A percentile compares a stretch with the other conserved stretches of the same genome.
Evolutionary conservation across 1,284 basidiomycete genomes (phyloP).

Genomic region (Boletus subluridellus): DNA sequence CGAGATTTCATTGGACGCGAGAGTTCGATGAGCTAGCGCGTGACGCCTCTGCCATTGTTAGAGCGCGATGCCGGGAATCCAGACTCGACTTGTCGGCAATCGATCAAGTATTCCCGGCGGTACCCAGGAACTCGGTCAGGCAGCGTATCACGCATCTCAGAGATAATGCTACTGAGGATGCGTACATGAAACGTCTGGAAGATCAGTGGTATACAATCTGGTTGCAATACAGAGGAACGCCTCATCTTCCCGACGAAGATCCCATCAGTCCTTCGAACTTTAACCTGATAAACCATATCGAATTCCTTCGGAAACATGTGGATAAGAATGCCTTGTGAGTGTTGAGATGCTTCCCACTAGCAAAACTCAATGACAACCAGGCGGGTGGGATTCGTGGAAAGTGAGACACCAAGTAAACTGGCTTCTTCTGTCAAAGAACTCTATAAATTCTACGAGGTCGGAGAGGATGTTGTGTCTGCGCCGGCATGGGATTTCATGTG

Average conservation of each 20-base stretch:
- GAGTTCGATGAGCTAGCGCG: slow-evolving; percentile 85
- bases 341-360: background rate
- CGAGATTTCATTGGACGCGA: slow-evolving; percentile 77
- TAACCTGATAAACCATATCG: slow-evolving; percentile 70
- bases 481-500: slow-evolving; percentile 72
- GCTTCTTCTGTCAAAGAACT: slow-evolving; percentile 50
- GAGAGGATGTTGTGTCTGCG: slow-evolving; percentile 40
- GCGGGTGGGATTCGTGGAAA: slow-evolving; percentile 56
- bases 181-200: slow-evolving; percentile 77
- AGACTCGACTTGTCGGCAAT: slow-evolving; percentile 70
- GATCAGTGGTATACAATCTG: slow-evolving; percentile 79
- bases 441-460: slow-evolving; percentile 45
- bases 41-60: slow-evolving; percentile 80
- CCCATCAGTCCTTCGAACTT: slow-evolving; percentile 69
- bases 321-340: slow-evolving; percentile 84
- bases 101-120: slow-evolving; percentile 74
- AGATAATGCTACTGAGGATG: slow-evolving; percentile 62
- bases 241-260: slow-evolving; percentile 68
- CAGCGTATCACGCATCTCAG: slow-evolving; percentile 61
- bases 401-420: slow-evolving; percentile 39
- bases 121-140: slow-evolving; percentile 64
- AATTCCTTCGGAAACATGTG: slow-evolving; percentile 74
- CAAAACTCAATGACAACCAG: slow-evolving; percentile 34
- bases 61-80: slow-evolving; percentile 64
- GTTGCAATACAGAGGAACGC: slow-evolving; percentile 64